These are phyloP conservation scores for Suillus weaverae DNA, from an alignment of 768 basidiomycete genomes.

Conservation along the genomic window DNA sequence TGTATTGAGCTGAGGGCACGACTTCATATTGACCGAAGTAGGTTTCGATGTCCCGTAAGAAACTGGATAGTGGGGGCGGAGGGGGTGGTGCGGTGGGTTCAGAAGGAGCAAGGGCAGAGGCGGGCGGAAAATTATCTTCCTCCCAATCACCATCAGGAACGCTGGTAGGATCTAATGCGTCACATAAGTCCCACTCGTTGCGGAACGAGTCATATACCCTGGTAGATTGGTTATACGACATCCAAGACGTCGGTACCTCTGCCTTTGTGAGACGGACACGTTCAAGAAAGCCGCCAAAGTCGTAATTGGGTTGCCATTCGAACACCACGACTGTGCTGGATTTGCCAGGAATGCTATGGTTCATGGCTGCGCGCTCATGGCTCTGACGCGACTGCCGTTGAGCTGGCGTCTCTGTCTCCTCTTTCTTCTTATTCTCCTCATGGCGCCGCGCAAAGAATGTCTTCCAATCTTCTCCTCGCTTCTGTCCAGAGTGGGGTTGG, in stretches of 20 bases:
- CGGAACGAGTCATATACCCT: neutral
- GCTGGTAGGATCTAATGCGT: neutral
- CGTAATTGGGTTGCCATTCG: neutral
- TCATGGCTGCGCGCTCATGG: neutral
- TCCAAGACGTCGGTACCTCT: neutral
- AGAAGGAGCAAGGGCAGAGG: neutral
- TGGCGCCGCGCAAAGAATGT: neutral
- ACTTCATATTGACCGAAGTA: neutral
- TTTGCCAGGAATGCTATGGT: neutral
- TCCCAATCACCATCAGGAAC: neutral
- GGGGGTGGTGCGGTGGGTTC: neutral
- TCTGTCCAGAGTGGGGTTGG: neutral
- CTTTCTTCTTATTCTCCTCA: neutral
- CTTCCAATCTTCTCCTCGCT: neutral
- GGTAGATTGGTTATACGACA: neutral
- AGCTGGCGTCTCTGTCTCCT: neutral
- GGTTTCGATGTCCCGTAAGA: neutral
- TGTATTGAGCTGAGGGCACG: neutral
- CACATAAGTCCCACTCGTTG: constrained; percentile 2
- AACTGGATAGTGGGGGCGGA: neutral
- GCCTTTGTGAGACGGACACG: neutral
- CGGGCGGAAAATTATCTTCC: neutral
- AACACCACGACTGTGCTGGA: neutral
- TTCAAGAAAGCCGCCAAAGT: neutral
- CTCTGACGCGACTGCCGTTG: neutral